phyloP scores from a whole-genome alignment of 352 stramenopile genomes.

The Globisporangium okanoganense region DNA sequence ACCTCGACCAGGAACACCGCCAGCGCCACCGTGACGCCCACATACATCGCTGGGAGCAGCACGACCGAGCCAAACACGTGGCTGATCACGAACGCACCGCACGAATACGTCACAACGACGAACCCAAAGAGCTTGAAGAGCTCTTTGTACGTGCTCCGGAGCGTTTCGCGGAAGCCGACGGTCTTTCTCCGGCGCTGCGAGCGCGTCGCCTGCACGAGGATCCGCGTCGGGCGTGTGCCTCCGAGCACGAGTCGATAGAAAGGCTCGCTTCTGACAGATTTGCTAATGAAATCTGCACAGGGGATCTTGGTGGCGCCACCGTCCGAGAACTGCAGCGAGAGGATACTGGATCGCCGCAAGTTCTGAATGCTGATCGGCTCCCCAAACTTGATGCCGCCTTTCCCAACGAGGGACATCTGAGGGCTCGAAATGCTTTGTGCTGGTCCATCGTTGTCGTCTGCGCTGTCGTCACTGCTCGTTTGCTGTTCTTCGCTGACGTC shows the following conservation, averaged over 20 bases:
- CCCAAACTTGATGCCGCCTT: conserved; percentile 33
- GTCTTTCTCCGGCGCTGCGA: conserved; percentile 17
- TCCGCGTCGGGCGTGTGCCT: conserved; percentile 42
- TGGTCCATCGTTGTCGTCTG: conserved; percentile 10
- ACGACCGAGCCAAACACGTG: conserved; percentile 47
- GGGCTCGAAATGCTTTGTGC: conserved; percentile 3
- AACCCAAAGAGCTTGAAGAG: conserved; percentile 58
- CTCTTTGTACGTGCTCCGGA: conserved; percentile 56
- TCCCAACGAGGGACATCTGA: conserved; percentile 15
- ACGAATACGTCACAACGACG: conserved; percentile 54
- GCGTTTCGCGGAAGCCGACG: conserved; percentile 38
- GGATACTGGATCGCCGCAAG: conserved; percentile 37
- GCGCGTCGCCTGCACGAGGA: conserved; percentile 46
- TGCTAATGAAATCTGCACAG: conserved; percentile 41
- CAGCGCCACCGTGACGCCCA: conserved; percentile 33
- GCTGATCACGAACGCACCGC: conserved; percentile 41
- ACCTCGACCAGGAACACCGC: conserved; percentile 58
- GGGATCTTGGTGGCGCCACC: conserved; percentile 42
- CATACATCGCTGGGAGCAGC: conserved; percentile 50
- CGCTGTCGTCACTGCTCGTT: conserved; percentile 4
- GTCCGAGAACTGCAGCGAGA: conserved; percentile 62
- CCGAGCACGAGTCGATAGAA: conserved; percentile 59
- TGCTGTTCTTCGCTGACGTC: conserved; percentile 33
- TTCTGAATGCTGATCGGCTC: conserved; percentile 35
- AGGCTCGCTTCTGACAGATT: conserved; percentile 25